These are phyloP conservation scores for Orbilia blumenaviensis DNA, from an alignment of 2,329 filamentous ascomycete genomes.

Conservation along the genomic window DNA sequence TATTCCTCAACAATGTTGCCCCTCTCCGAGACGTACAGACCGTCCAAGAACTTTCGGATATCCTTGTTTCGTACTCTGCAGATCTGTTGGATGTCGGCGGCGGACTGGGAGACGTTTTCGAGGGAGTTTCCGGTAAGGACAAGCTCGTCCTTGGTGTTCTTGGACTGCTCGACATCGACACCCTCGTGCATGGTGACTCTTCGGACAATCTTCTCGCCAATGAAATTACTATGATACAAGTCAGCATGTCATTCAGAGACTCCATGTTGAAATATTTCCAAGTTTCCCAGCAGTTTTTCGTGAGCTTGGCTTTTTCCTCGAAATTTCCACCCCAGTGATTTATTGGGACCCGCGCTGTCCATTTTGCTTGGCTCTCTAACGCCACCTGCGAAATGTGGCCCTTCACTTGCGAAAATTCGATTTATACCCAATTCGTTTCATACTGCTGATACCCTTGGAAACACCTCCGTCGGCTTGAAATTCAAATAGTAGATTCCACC, in stretches of 20 bases:
- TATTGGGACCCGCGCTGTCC: slow-evolving; percentile 2
- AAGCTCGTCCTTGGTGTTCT: slow-evolving; percentile 96
- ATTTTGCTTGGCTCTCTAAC: too few relatives aligned
- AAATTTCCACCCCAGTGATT: background rate
- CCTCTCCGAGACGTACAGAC: slow-evolving; percentile 99
- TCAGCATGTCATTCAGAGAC: background rate
- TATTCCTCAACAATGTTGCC: slow-evolving; percentile 84
- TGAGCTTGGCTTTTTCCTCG: background rate
- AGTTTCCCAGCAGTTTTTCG: background rate
- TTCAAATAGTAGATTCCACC: slow-evolving; percentile 59
- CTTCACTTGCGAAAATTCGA: background rate
- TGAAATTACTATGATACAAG: slow-evolving; percentile 77
- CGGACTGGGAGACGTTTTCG: slow-evolving; percentile 96
- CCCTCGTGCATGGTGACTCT: slow-evolving; percentile 86
- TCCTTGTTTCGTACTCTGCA: slow-evolving; percentile 99
- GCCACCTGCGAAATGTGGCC: background rate
- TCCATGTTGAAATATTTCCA: background rate
- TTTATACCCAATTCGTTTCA: slow-evolving; percentile 9
- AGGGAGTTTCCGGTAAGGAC: slow-evolving; percentile 91
- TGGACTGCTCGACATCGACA: slow-evolving; percentile 88
- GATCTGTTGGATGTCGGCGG: slow-evolving; percentile 99
- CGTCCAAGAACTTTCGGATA: slow-evolving; percentile 99
- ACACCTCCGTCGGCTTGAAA: background rate
- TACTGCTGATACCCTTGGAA: slow-evolving; percentile 12
- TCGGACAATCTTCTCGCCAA: slow-evolving; percentile 99